These are phyloP conservation scores for Auricularia auricula-judae DNA, from an alignment of 768 basidiomycete genomes.

Conservation along the genomic window DNA sequence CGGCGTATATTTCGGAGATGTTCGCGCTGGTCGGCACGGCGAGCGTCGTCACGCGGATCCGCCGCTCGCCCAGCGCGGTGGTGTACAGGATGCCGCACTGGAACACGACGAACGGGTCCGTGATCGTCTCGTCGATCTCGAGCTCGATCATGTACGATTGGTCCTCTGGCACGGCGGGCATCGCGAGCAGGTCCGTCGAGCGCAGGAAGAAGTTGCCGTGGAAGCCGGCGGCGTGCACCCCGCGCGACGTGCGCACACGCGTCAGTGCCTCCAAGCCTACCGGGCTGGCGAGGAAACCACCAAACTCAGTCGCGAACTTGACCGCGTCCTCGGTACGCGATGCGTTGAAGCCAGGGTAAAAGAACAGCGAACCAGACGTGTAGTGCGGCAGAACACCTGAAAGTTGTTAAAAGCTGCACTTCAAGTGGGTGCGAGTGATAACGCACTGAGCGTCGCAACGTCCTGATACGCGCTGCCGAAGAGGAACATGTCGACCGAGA, in stretches of 20 bases:
- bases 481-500: constrained; percentile 98
- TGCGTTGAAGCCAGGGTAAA: constrained; percentile 97
- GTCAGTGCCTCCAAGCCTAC: constrained; percentile 98
- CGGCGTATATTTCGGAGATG: constrained; percentile 81
- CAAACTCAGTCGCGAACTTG: constrained; percentile 97
- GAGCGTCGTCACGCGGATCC: constrained; percentile 82
- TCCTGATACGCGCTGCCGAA: constrained; percentile 91
- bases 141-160: constrained; percentile 94
- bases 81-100: constrained; percentile 94
- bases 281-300: constrained; percentile 82
- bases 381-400: constrained; percentile 91
- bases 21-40: constrained; percentile 82
- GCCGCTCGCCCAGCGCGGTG: constrained; percentile 51
- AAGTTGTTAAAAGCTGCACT: not conserved
- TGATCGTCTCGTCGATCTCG: constrained; percentile 90
- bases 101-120: constrained; percentile 82
- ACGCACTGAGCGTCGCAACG: constrained; percentile 82
- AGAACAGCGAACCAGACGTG: constrained; percentile 95
- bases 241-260: constrained; percentile 94
- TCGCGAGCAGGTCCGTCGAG: constrained; percentile 89
- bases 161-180: constrained; percentile 94
- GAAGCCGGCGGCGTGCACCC: constrained; percentile 78
- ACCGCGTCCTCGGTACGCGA: constrained; percentile 87
- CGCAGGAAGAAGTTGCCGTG: constrained; percentile 98
- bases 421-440: not conserved